A percentile compares a stretch with the other conserved stretches of the same genome.
phyloP scores from a whole-genome alignment of 768 basidiomycete genomes.

The Tylopilus sp. region DNA sequence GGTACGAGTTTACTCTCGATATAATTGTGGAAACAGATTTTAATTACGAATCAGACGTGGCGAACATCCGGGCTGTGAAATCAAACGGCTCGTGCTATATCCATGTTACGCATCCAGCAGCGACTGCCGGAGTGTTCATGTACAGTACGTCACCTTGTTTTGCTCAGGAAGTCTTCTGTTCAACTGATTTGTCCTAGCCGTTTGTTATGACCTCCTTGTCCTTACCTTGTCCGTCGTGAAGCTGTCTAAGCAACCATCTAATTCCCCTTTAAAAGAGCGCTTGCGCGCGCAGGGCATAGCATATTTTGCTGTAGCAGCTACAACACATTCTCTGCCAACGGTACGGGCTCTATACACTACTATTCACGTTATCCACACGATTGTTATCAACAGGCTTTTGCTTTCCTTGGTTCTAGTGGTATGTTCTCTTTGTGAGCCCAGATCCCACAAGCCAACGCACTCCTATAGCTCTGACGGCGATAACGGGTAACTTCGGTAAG shows the following conservation, averaged over 20 bases:
- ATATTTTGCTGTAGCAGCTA: slow-evolving; percentile 15
- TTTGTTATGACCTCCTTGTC: slow-evolving; percentile 19
- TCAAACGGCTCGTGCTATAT: slow-evolving; percentile 3
- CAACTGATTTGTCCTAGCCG: slow-evolving; percentile 10
- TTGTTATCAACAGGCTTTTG: slow-evolving; percentile 4
- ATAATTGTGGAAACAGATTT: background rate
- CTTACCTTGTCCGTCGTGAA: too few species aligned
- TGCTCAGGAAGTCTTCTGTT: background rate
- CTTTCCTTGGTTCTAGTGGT: slow-evolving; percentile 7
- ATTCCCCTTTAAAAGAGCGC: slow-evolving; percentile 10
- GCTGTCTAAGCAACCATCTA: slow-evolving; percentile 9
- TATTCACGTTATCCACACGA: background rate
- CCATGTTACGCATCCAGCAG: background rate
- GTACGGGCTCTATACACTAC: background rate
- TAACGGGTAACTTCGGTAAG: background rate
- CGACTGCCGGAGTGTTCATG: slow-evolving; percentile 3
- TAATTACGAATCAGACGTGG: slow-evolving; percentile 5
- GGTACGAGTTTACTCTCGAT: slow-evolving; percentile 4
- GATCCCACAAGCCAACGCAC: background rate
- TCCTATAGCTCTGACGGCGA: slow-evolving; percentile 5
- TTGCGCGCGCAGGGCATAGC: slow-evolving; percentile 16
- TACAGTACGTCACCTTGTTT: slow-evolving; percentile 18
- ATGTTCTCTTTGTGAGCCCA: background rate
- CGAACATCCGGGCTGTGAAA: background rate
- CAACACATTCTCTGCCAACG: too few species aligned